Base-by-base conservation (phyloP, 2,329 filamentous ascomycete species). In the Knufia fluminis region DNA sequence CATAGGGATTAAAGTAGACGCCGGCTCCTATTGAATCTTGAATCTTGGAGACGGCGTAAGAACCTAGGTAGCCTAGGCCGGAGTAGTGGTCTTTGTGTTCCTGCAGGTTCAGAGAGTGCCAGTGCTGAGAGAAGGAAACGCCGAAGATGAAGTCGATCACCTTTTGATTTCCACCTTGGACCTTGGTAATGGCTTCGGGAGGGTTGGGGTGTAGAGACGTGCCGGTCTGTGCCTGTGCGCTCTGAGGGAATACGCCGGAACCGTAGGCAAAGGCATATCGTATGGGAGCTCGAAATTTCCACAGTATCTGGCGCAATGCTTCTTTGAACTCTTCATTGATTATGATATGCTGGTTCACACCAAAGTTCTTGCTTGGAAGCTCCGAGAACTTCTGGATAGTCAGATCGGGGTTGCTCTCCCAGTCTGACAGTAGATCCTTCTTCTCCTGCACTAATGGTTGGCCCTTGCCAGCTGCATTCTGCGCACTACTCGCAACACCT, bases 61-160 rank as follows among this genome's bases (percentile, higher is more conserved):
- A 97, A 1, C 91, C 91, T 17, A 96, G 69, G 12, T 81, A 83
- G 1, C 86, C 86, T 17, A 98, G 72, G 9, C 78, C 82, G 1
- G 91, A 97, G 69, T 98, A 98, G 67, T 98, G 92, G 60, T 94
- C 78, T 6, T 86, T 84, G 63, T 98, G 85, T 65, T 96, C 85
- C 56, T 78, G 76, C 59, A 98, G 74, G 62, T 98, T 98, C 53
- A 98, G 75, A 28, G 85, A 90, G 69, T 98, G 92, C 87, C 91
- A 98, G 69, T 98, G 92, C 64, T 98, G 86, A 1, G 86, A 88
- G 66, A 94, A 87, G 1, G 86, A 87, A 9, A 97, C 91, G 22
- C 91, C 92, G 64, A 98, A 92, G 58, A 98, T 94, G 65, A 98
- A 95, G 68, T 98, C 92, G 56, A 98, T 94, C 83, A 97, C 94